Conservation (phyloP, 176 grass and related monocot genomes). For the Aechmea fasciata region DNA sequence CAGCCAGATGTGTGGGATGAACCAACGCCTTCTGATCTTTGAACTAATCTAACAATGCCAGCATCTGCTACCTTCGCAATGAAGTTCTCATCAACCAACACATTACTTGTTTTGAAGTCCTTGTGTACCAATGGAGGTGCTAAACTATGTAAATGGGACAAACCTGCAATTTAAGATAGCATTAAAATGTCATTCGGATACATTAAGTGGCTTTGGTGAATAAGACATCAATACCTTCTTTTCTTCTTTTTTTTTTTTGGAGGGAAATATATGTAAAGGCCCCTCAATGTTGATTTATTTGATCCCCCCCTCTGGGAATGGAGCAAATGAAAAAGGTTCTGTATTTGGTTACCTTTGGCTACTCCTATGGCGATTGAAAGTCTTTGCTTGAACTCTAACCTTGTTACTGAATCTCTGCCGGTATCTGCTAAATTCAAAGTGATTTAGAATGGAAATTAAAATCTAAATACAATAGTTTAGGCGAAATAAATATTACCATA, state of each 20-base stretch:
- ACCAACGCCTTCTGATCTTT: slow-evolving; percentile 26
- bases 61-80: slow-evolving; percentile 86
- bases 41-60: slow-evolving; percentile 45
- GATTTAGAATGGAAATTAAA: slow-evolving; percentile 1
- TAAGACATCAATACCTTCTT: slow-evolving; percentile 1
- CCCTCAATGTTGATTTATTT: too few species aligned
- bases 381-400: slow-evolving; percentile 94
- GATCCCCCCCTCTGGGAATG: background rate
- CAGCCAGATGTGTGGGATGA: slow-evolving; percentile 30
- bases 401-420: slow-evolving; percentile 42
- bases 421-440: slow-evolving; percentile 29
- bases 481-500: slow-evolving; percentile 50
- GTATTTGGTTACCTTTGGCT: slow-evolving; percentile 55
- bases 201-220: slow-evolving; percentile 3
- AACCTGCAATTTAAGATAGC: slow-evolving; percentile 37
- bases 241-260: background rate
- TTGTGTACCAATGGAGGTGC: slow-evolving; percentile 63
- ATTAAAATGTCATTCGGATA: slow-evolving; percentile 8
- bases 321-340: background rate
- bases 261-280: background rate
- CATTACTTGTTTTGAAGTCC: slow-evolving; percentile 83
- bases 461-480: background rate
- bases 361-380: slow-evolving; percentile 78
- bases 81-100: slow-evolving; percentile 93
- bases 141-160: slow-evolving; percentile 61